phyloP scores from a whole-genome alignment of 441 rosid species.

The Gossypium schwendimanii region DNA sequence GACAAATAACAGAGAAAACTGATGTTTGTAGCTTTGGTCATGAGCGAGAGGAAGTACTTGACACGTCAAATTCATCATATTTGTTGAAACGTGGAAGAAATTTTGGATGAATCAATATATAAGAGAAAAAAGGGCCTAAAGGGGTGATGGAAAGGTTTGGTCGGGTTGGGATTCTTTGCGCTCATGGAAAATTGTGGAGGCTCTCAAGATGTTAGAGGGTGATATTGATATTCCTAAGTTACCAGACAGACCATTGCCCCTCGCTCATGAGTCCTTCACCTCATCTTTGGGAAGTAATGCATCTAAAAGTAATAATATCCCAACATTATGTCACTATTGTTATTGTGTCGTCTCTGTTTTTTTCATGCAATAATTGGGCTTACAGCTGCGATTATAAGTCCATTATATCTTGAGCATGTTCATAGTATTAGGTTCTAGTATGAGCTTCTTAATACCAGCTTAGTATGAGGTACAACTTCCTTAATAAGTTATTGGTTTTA shows the following conservation, averaged over 20 bases:
- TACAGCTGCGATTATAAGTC: too few species aligned
- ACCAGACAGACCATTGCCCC: slow-evolving; percentile 60
- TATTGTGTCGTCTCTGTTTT: too few species aligned
- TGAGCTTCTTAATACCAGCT: too few species aligned
- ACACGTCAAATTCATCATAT: slow-evolving; percentile 28
- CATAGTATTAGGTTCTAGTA: too few species aligned
- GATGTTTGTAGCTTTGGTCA: slow-evolving; percentile 62
- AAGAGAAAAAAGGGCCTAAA: slow-evolving; percentile 33
- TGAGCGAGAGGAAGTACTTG: slow-evolving; percentile 51
- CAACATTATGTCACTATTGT: too few species aligned
- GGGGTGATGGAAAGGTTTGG: slow-evolving; percentile 58
- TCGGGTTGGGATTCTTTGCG: slow-evolving; percentile 52
- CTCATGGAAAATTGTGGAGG: slow-evolving; percentile 51
- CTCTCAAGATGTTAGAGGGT: slow-evolving; percentile 51
- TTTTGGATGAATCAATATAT: slow-evolving; percentile 30
- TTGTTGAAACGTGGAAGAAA: slow-evolving; percentile 28
- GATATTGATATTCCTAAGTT: slow-evolving; percentile 40
- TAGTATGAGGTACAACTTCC: too few species aligned
- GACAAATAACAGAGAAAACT: slow-evolving; percentile 52
- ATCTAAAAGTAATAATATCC: not conserved
- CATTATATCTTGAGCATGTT: too few species aligned
- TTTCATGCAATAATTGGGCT: too few species aligned
- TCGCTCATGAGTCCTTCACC: slow-evolving; percentile 37
- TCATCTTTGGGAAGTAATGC: slow-evolving; percentile 10
- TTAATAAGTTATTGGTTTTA: too few species aligned